Base-by-base conservation (phyloP, 257 asterid species). In the Haberlea rhodopensis region DNA sequence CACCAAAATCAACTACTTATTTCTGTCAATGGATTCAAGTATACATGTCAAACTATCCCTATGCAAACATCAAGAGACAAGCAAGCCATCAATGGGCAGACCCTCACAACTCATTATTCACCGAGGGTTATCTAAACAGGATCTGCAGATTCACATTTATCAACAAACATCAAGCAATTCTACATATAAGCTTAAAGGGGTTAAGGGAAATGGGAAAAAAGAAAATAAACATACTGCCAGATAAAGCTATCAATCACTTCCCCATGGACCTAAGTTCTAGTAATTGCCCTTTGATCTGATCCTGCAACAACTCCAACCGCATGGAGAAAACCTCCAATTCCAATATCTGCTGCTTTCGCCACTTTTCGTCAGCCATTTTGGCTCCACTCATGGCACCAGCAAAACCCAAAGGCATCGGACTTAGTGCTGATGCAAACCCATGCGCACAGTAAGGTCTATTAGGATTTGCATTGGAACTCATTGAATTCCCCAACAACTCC, bases 281-380 rank as follows among this genome's bases (percentile, higher is more conserved):
- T 86, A 92, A 74, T 66, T 85, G 95, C 66, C 81, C 85, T 32
- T 88, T 85, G 65, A 92, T 84, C 82, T 89, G 89, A 74, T 89
- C 96, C 81, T 92, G 98, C 80, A 92, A 87, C 88, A 92, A 76
- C 65, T 87, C 95, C 79, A 92, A 68, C 73, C 98, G 80, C 90
- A 80, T 92, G 1, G 94, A 92, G 61, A 79, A 89, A 63, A 89
- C 98, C 67, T 91, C 98, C 94, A 91, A 60, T 78, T 91, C 98
- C 80, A 91, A 63, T 69, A 91, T 91, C 67, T 89, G 97, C 60
- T 92, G 98, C 80, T 89, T 92, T 80, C 91, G 85, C 98, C 98
- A 92, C 69, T 79, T 87, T 62, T 79, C 88, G 22, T 89, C 90
- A 5, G 78, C 57, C 68, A 53, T 48, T 73, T 76, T 70, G 56